A percentile compares a stretch with the other conserved stretches of the same genome.
phyloP scores from a whole-genome alignment of 192 early-diverging fungal genomes.

The Mortierella antarctica region DNA sequence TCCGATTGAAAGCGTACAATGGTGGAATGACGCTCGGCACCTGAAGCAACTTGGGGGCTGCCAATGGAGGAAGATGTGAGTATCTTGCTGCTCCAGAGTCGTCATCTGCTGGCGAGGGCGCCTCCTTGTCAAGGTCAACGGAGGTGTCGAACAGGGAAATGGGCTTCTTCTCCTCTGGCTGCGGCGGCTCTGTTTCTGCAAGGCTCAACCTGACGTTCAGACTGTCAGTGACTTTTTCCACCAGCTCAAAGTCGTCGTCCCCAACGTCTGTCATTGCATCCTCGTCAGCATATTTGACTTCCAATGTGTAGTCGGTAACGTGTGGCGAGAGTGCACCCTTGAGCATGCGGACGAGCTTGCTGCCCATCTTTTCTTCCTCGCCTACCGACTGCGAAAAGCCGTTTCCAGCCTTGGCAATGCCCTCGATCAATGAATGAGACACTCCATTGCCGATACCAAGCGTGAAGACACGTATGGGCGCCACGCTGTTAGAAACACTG shows the following conservation, averaged over 20 bases:
- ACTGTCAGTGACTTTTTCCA: constrained; percentile 22
- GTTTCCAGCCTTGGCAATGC: constrained; percentile 58
- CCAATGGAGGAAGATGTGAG: constrained; percentile 9
- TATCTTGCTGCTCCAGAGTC: constrained; percentile 12
- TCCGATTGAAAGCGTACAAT: constrained; percentile 48
- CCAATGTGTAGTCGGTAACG: constrained; percentile 58
- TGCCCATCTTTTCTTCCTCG: constrained; percentile 59
- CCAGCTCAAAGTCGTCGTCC: constrained; percentile 23
- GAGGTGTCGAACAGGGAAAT: constrained; percentile 31
- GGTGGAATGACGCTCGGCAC: constrained; percentile 45
- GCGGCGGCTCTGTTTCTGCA: not conserved
- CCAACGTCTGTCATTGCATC: not conserved
- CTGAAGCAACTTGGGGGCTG: constrained; percentile 49
- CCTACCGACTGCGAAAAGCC: constrained; percentile 62
- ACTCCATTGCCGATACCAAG: constrained; percentile 61
- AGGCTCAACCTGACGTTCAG: not conserved
- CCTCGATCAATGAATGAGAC: constrained; percentile 61
- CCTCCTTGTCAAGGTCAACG: constrained; percentile 24
- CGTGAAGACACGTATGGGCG: constrained; percentile 56
- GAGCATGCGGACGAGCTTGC: constrained; percentile 64
- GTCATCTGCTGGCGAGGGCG: constrained; percentile 4
- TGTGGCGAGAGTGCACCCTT: constrained; percentile 58
- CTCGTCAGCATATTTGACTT: constrained; percentile 13
- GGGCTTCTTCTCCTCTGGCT: constrained; percentile 17
- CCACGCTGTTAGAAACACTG: constrained; percentile 4